Percentiles rank a stretch among this genome's conserved stretches.
Conservation (phyloP, 352 stramenopile genomes). For the Phytophthora chlamydospora region DNA sequence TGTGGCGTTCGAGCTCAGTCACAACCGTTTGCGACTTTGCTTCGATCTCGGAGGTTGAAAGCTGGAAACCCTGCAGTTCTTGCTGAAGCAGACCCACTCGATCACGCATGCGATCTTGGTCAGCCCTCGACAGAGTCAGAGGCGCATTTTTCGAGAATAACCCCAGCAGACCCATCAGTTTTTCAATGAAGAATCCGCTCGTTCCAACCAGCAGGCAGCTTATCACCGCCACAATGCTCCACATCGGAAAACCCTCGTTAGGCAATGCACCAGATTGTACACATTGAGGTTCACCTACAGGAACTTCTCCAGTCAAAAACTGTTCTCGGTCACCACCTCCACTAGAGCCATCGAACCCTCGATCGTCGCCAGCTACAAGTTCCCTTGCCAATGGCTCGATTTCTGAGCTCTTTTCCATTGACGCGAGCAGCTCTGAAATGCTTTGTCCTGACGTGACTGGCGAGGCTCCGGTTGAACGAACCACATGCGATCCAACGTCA, state of each 20-base stretch:
- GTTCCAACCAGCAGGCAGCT: conserved; percentile 50
- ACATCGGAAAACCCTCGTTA: conserved; percentile 38
- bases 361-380: conserved; percentile 18
- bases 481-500: conserved; percentile 10
- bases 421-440: conserved; percentile 30
- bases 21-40: conserved; percentile 60
- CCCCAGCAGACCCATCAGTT: conserved; percentile 44
- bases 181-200: conserved; percentile 62
- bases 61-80: conserved; percentile 55
- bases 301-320: background rate
- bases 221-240: conserved; percentile 49
- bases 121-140: conserved; percentile 35
- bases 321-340: conserved; percentile 14
- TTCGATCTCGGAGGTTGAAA: conserved; percentile 58
- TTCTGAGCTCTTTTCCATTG: conserved; percentile 16
- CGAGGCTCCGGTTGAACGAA: conserved; percentile 12
- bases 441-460: conserved; percentile 24
- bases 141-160: conserved; percentile 38
- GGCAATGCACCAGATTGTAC: background rate
- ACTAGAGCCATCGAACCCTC: conserved; percentile 4
- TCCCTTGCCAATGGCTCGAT: conserved; percentile 1
- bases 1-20: conserved; percentile 49
- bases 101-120: conserved; percentile 54
- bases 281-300: background rate
- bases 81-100: conserved; percentile 57